Base-by-base conservation (phyloP, 2,329 filamentous ascomycete genomes). In the Aspergillus japonicus region DNA sequence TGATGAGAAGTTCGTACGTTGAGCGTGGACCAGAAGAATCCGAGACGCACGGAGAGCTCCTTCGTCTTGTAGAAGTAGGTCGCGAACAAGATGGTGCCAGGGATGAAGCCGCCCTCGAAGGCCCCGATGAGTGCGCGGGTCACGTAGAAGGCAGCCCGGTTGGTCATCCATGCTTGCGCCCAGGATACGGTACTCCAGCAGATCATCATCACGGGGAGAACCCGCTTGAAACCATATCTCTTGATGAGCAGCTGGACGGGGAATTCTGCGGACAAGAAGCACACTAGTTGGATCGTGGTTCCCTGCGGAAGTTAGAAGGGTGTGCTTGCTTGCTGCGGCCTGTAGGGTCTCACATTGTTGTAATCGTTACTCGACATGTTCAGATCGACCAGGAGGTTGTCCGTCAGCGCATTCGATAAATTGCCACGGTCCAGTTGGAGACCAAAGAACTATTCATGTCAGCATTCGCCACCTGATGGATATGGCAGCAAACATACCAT, bases 161-260 rank as follows among this genome's bases (percentile, higher is more conserved):
- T 62, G 5, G 60, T 72, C 47, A 78, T 68, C 29, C 68, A 73
- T 10, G 71, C 71, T 59, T 80, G 76, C 0, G 72, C 67, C 33
- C 66, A 69, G 4, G 68, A 69, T 4, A 81, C 78, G 1, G 81
- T 57, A 62, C 75, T 77, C 80, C 80, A 82, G 4, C 73, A 73
- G 2, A 81, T 67, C 75, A 79, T 78, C 69, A 79, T 74, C 47
- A 73, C 70, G 1, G 78, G 79, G 7, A 81, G 77, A 71, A 78
- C 80, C 11, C 77, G 75, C 54, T 80, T 76, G 2, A 79, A 78
- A 0, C 80, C 78, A 8, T 78, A 66, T 53, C 78, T 77, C 63
- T 81, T 82, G 47, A 77, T 79, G 21, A 81, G 74, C 6, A 81
- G 72, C 50, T 81, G 79, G 0, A 78, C 79, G 0, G 80, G 80